A percentile compares a stretch with the other conserved stretches of the same genome.
Conservation (phyloP, 257 asterid genomes). For the Solanum medicagineum region DNA sequence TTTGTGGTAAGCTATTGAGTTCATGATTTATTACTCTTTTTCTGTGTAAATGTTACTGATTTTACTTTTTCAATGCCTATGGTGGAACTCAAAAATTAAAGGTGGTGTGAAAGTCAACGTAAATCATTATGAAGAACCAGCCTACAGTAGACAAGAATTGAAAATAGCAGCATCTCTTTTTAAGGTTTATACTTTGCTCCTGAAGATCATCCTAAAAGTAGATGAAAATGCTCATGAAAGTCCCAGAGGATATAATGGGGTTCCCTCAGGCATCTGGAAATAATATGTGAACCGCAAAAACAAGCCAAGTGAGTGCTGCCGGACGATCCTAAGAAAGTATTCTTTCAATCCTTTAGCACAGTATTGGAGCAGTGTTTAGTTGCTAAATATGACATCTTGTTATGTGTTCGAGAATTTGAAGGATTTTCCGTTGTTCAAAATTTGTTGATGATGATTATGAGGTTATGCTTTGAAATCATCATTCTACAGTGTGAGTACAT, state of each 20-base stretch:
- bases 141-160: background rate
- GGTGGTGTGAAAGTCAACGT: background rate
- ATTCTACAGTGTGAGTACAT: too few species aligned
- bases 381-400: too few species aligned
- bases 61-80: background rate
- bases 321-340: too few species aligned
- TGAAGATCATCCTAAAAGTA: background rate
- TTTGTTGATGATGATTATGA: background rate
- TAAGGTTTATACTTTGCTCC: background rate
- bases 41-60: background rate
- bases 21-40: background rate
- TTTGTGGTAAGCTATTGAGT: background rate
- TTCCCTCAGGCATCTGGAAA: background rate
- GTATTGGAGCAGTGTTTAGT: background rate
- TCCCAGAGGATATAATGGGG: background rate
- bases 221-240: background rate
- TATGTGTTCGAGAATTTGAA: too few species aligned
- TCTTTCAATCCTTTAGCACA: background rate
- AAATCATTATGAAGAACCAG: background rate
- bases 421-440: background rate
- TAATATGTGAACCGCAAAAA: background rate
- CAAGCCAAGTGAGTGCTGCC: background rate
- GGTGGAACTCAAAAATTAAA: background rate
- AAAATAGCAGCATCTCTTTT: background rate
- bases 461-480: too few species aligned